These are phyloP conservation scores for Colletotrichum sp. DNA, from an alignment of 2,329 filamentous ascomycete genomes.

Conservation along the genomic window DNA sequence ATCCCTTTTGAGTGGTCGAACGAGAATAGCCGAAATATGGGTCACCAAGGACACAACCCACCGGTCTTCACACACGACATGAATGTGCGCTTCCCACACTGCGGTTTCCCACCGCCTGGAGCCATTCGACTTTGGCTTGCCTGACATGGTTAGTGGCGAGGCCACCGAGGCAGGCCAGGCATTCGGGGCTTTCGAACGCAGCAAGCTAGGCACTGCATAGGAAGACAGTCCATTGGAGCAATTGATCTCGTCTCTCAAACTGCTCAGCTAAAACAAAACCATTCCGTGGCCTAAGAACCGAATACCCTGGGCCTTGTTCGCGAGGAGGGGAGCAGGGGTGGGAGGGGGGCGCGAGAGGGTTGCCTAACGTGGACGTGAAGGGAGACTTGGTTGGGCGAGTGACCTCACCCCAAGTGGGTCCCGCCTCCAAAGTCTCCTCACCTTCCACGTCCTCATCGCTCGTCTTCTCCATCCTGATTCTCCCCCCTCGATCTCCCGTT, in stretches of 20 bases:
- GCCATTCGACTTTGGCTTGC: no score
- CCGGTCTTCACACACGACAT: no score
- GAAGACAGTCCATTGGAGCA: neutral
- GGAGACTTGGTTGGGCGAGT: neutral
- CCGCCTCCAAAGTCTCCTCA: neutral
- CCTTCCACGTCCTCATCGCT: neutral
- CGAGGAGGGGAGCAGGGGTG: neutral
- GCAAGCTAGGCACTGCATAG: neutral
- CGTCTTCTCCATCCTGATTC: neutral
- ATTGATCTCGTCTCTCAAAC: neutral
- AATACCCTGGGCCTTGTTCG: neutral
- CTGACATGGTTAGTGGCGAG: neutral
- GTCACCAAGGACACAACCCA: no score
- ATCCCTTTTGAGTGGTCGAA: no score
- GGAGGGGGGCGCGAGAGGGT: neutral
- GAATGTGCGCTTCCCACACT: no score
- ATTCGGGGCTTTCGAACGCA: neutral
- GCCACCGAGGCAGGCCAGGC: neutral
- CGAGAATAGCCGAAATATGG: no score
- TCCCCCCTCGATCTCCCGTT: rapidly evolving
- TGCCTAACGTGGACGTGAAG: neutral
- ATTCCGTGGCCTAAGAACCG: neutral
- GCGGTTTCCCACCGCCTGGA: no score
- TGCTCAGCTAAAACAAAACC: neutral
- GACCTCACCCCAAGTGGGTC: neutral